phyloP scores from a whole-genome alignment of 2,329 filamentous ascomycete genomes.

The Aspergillus sclerotialis region DNA sequence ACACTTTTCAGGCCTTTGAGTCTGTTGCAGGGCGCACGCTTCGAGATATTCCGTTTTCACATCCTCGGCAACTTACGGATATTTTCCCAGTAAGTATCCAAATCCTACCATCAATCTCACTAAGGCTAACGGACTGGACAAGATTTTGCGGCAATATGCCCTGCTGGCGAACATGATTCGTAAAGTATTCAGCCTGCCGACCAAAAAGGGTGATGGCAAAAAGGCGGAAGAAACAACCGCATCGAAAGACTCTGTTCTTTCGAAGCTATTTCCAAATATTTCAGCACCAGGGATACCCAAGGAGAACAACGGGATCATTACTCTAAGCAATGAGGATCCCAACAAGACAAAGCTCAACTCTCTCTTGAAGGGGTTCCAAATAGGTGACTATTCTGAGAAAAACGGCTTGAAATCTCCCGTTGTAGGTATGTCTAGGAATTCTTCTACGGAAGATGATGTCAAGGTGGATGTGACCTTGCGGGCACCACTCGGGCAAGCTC shows the following conservation, averaged over 20 bases:
- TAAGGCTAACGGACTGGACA: too few relatives aligned
- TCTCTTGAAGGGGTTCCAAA: slow-evolving; percentile 34
- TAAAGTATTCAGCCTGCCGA: slow-evolving; percentile 23
- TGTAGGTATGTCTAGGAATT: slow-evolving; percentile 1
- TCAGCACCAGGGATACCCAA: slow-evolving; percentile 8
- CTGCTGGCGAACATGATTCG: slow-evolving; percentile 33
- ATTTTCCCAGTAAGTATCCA: slow-evolving; percentile 27
- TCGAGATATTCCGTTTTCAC: slow-evolving; percentile 36
- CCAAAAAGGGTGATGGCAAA: slow-evolving; percentile 8
- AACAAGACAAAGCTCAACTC: slow-evolving; percentile 49
- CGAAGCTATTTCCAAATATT: slow-evolving; percentile 1
- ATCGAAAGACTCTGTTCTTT: slow-evolving; percentile 2
- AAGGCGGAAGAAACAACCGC: slow-evolving; percentile 5
- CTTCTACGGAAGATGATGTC: slow-evolving; percentile 15
- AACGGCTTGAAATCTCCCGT: too few relatives aligned
- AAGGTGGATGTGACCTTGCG: slow-evolving; percentile 33
- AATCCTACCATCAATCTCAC: too few relatives aligned
- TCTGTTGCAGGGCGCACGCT: slow-evolving; percentile 34
- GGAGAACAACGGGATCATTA: slow-evolving; percentile 13
- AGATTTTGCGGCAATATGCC: slow-evolving; percentile 40
- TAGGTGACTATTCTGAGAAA: too few relatives aligned
- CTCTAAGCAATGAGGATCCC: slow-evolving; percentile 36
- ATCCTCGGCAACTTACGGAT: slow-evolving; percentile 39
- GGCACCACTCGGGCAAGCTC: slow-evolving; percentile 31
- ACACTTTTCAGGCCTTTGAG: slow-evolving; percentile 38